Conservation (phyloP, 495 filamentous ascomycete genomes). For the Cercophora scortea region DNA sequence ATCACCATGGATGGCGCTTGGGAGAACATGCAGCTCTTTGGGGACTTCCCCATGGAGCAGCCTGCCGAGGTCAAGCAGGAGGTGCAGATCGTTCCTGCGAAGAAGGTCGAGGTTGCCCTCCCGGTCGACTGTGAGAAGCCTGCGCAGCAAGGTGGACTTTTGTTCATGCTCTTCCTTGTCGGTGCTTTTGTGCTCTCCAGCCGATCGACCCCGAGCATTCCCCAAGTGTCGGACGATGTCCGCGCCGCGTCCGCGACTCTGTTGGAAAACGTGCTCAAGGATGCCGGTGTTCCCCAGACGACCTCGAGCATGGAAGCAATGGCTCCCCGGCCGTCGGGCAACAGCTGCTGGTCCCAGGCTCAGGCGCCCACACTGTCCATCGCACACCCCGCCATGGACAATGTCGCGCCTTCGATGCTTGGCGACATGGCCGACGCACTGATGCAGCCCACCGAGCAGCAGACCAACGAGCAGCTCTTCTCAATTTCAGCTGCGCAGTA, state of each 20-base stretch:
- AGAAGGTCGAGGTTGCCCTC: conserved; percentile 47
- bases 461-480: conserved; percentile 86
- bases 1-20: conserved; percentile 72
- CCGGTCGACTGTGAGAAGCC: conserved; percentile 52
- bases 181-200: conserved; percentile 95
- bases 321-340: conserved; percentile 43
- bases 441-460: conserved; percentile 69
- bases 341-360: conserved; percentile 39
- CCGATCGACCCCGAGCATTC: conserved; percentile 58
- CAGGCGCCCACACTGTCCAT: conserved; percentile 39
- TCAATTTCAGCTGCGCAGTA: conserved; percentile 80
- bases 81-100: conserved; percentile 44
- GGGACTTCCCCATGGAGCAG: conserved; percentile 46
- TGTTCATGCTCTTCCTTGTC: conserved; percentile 86
- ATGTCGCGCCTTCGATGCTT: conserved; percentile 55
- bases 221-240: conserved; percentile 85
- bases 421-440: conserved; percentile 69
- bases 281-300: conserved; percentile 55
- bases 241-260: conserved; percentile 86
- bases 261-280: conserved; percentile 79
- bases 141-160: conserved; percentile 53
- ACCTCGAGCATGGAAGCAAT: conserved; percentile 37
- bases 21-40: conserved; percentile 73
- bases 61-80: conserved; percentile 46
- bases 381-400: conserved; percentile 43